phyloP scores from a whole-genome alignment of 2,329 filamentous ascomycete species.

The Coniosporium tulheliwenetii region DNA sequence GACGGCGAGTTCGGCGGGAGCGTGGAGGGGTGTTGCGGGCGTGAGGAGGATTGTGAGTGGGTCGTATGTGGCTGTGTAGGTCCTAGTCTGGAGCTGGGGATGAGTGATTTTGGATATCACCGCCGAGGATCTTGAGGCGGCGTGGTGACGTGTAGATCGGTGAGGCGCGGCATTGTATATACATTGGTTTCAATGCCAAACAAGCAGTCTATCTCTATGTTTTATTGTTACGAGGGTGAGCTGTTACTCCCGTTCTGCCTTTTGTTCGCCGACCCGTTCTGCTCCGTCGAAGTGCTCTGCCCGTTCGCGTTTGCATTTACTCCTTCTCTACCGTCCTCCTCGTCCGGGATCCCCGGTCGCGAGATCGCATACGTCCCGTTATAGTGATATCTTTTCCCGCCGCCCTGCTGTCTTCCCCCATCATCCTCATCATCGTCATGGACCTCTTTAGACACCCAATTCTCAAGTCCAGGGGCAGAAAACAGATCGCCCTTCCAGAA shows the following conservation, averaged over 20 bases:
- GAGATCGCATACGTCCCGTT: background rate
- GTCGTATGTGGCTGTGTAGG: constrained; percentile 42
- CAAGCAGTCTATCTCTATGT: too few relatives aligned
- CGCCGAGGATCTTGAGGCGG: too few relatives aligned
- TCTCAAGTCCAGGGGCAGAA: constrained; percentile 10
- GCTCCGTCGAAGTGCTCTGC: too few relatives aligned
- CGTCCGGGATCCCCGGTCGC: too few relatives aligned
- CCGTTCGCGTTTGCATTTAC: too few relatives aligned
- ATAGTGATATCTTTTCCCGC: background rate
- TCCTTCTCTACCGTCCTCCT: too few relatives aligned
- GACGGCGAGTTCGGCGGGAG: constrained; percentile 15
- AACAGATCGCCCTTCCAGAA: constrained; percentile 9
- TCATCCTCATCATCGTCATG: constrained; percentile 3
- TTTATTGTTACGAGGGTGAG: too few relatives aligned
- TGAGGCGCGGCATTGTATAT: too few relatives aligned
- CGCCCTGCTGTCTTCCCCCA: background rate
- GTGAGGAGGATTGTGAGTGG: constrained; percentile 56
- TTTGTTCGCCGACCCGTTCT: background rate
- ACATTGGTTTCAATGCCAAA: too few relatives aligned
- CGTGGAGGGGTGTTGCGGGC: constrained; percentile 53
- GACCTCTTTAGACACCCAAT: constrained; percentile 6
- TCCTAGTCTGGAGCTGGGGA: too few relatives aligned
- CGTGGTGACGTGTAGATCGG: too few relatives aligned
- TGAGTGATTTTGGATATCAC: too few relatives aligned
- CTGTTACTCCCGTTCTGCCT: background rate